A percentile compares a stretch with the other conserved stretches of the same genome.
Conservation (phyloP, 139 green algal genomes). For the Chlorella sp. region DNA sequence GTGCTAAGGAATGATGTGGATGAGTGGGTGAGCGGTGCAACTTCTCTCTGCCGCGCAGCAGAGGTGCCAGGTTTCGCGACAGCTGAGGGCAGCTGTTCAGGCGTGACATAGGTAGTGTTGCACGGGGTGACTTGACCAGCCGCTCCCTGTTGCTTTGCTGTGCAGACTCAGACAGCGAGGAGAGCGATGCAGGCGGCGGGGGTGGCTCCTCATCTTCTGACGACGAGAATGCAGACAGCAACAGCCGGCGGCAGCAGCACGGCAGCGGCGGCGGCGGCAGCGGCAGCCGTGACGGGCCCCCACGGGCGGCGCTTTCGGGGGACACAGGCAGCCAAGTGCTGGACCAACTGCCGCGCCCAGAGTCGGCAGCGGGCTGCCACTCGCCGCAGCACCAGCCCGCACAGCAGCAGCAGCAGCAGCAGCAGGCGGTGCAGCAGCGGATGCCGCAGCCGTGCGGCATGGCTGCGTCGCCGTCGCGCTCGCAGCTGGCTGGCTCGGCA, state of each 20-base stretch:
- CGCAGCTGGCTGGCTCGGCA: neutral
- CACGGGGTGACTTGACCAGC: too few species aligned
- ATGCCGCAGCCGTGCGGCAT: neutral
- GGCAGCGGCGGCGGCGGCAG: neutral
- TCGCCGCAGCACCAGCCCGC: conserved; percentile 1
- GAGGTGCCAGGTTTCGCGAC: neutral
- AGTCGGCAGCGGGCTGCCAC: conserved; percentile 12
- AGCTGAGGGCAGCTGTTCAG: too few species aligned
- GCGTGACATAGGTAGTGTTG: too few species aligned
- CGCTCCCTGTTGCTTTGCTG: neutral
- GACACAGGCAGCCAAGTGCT: conserved; percentile 10
- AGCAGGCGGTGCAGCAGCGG: neutral
- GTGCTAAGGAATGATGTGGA: too few species aligned
- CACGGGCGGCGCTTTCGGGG: neutral
- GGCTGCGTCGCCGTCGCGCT: neutral
- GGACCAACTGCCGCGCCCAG: neutral
- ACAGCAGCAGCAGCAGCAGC: neutral
- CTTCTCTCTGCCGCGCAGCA: too few species aligned
- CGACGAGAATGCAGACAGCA: conserved; percentile 31
- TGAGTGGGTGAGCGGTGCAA: neutral
- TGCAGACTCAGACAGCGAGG: neutral
- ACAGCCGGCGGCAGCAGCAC: conserved; percentile 13
- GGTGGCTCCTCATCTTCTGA: conserved; percentile 16
- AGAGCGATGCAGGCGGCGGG: conserved; percentile 2
- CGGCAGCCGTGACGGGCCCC: neutral